A percentile compares a stretch with the other conserved stretches of the same genome.
Evolutionary conservation across 768 basidiomycete genomes (phyloP).

Genomic region (Mycena floridula): DNA sequence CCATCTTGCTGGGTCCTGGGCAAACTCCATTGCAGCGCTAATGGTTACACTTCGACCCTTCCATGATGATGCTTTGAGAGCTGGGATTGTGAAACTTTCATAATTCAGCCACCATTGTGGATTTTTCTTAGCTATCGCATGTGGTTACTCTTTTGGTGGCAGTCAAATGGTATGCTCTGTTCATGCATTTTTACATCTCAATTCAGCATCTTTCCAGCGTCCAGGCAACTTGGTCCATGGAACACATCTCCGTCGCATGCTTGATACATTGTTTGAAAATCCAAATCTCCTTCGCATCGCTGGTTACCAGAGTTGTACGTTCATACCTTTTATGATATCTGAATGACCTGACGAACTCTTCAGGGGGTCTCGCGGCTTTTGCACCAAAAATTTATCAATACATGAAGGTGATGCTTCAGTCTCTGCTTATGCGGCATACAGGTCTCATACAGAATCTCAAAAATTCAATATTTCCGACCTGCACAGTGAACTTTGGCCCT

Average conservation of each 20-base stretch:
- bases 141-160: neutral
- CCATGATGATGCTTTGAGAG: neutral
- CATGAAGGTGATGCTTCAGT: neutral
- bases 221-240: neutral
- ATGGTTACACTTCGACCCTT: neutral
- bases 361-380: neutral
- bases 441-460: slow-evolving; percentile 5
- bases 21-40: neutral
- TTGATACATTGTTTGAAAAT: neutral
- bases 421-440: neutral
- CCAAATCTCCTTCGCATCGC: neutral
- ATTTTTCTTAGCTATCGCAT: too few species aligned
- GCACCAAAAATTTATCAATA: neutral
- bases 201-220: too few species aligned
- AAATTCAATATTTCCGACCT: slow-evolving; percentile 9
- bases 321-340: too few species aligned
- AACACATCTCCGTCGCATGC: neutral
- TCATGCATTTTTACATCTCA: neutral
- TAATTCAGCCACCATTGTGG: too few species aligned
- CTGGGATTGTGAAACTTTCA: neutral
- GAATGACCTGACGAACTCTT: neutral
- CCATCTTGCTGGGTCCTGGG: too few species aligned
- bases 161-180: neutral
- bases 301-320: neutral
- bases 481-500: slow-evolving; percentile 12